Evolutionary conservation across 2,329 filamentous ascomycete genomes (phyloP).

Genomic region (Cylindrodendrum hubeiense): DNA sequence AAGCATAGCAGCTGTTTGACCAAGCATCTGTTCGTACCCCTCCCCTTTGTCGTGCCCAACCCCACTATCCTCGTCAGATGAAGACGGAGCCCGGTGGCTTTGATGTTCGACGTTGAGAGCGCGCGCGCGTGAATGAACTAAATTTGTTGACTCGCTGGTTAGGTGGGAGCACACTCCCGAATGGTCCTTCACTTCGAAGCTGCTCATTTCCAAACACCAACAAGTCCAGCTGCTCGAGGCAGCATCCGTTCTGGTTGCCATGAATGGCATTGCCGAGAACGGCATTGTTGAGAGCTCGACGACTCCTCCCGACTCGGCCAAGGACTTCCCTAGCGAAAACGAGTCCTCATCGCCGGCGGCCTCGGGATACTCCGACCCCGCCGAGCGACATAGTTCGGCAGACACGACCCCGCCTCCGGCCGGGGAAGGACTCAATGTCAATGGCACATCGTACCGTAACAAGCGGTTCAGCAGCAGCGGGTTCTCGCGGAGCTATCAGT

Average conservation of each 20-base stretch:
- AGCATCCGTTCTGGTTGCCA: slow-evolving; percentile 93
- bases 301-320: slow-evolving; percentile 74
- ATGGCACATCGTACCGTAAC: slow-evolving; percentile 63
- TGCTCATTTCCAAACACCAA: slow-evolving; percentile 99
- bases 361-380: slow-evolving; percentile 83
- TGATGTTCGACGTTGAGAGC: slow-evolving; percentile 30
- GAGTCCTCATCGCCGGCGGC: slow-evolving; percentile 86
- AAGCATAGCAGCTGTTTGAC: slow-evolving; percentile 99
- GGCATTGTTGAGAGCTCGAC: slow-evolving; percentile 61
- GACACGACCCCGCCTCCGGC: slow-evolving; percentile 94
- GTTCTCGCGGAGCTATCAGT: slow-evolving; percentile 86
- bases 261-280: slow-evolving; percentile 76
- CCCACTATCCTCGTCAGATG: slow-evolving; percentile 46
- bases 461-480: slow-evolving; percentile 72
- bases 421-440: slow-evolving; percentile 70
- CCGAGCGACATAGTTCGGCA: slow-evolving; percentile 84
- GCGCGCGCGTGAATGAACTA: slow-evolving; percentile 30
- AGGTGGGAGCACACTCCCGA: slow-evolving; percentile 99
- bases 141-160: slow-evolving; percentile 44
- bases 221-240: slow-evolving; percentile 98
- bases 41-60: slow-evolving; percentile 57
- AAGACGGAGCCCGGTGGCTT: slow-evolving; percentile 20
- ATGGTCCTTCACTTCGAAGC: slow-evolving; percentile 96
- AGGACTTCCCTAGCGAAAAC: slow-evolving; percentile 80
- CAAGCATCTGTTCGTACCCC: slow-evolving; percentile 98